Evolutionary conservation across 2,329 filamentous ascomycete genomes (phyloP).

Genomic region (Elsinoe ampelina): DNA sequence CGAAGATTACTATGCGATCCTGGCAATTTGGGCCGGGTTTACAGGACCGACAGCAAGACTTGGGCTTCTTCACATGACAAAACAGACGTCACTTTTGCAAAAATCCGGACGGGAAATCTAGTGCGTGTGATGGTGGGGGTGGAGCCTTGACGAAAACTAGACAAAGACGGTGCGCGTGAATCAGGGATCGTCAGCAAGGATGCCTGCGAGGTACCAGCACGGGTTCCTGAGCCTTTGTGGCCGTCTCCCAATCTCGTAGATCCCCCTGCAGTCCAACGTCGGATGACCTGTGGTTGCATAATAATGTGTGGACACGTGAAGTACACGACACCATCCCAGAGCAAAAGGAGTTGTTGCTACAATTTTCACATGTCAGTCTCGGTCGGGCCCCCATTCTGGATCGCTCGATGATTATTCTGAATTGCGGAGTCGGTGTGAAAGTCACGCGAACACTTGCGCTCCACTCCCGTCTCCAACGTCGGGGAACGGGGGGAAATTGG

Average conservation of each 20-base stretch:
- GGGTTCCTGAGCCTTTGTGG: slow-evolving; percentile 2
- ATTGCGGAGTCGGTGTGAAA: slow-evolving; percentile 1
- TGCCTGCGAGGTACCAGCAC: slow-evolving; percentile 8
- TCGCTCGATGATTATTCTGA: neutral
- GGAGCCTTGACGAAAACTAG: neutral
- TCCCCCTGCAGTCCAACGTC: neutral
- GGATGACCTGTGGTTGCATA: slow-evolving; percentile 8
- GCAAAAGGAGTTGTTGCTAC: neutral
- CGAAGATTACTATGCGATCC: neutral
- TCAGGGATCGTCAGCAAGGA: neutral
- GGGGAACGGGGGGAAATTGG: neutral
- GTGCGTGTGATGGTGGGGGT: neutral
- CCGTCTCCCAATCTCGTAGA: neutral
- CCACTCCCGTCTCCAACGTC: neutral
- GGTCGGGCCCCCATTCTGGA: neutral
- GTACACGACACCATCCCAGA: neutral
- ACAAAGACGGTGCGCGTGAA: neutral
- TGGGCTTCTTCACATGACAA: neutral
- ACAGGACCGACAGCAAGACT: neutral
- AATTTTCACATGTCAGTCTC: slow-evolving; percentile 6
- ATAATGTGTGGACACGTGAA: slow-evolving; percentile 2
- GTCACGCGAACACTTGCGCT: neutral
- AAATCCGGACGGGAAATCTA: neutral
- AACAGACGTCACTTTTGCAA: slow-evolving; percentile 3
- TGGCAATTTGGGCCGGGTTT: neutral